phyloP scores from a whole-genome alignment of 129 eudicot genomes.

The Mikania micrantha region DNA sequence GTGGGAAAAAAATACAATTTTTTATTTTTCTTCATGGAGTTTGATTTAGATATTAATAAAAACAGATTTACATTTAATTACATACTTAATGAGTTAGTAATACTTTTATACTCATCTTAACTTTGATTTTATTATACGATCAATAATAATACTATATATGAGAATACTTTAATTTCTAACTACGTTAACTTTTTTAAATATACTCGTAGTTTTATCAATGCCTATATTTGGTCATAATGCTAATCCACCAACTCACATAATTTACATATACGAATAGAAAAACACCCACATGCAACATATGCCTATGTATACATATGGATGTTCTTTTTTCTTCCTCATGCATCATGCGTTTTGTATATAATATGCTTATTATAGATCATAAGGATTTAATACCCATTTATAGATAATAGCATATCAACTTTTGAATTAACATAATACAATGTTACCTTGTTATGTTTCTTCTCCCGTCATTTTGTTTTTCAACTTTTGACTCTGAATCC shows the following conservation, averaged over 20 bases:
- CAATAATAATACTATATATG: too few relatives aligned
- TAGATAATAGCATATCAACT: slow-evolving; percentile 5
- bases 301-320: too few relatives aligned
- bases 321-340: too few relatives aligned
- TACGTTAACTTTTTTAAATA: too few relatives aligned
- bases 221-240: background rate
- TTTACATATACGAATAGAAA: background rate
- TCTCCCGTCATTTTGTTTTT: slow-evolving; percentile 14
- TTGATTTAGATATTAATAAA: too few relatives aligned
- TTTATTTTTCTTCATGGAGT: too few relatives aligned
- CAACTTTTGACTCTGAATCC: slow-evolving; percentile 15
- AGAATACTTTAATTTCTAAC: too few relatives aligned
- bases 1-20: too few relatives aligned
- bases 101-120: too few relatives aligned
- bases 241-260: background rate
- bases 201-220: background rate
- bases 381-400: background rate
- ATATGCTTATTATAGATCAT: background rate
- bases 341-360: background rate
- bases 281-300: background rate
- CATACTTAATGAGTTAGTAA: too few relatives aligned
- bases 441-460: slow-evolving; percentile 9
- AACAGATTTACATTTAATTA: too few relatives aligned
- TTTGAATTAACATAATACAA: background rate
- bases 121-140: too few relatives aligned